Evolutionary conservation across 1,284 basidiomycete species (phyloP), one percentile per base, ranked within the genome.

Genomic region (Ustilago esculenta): DNA sequence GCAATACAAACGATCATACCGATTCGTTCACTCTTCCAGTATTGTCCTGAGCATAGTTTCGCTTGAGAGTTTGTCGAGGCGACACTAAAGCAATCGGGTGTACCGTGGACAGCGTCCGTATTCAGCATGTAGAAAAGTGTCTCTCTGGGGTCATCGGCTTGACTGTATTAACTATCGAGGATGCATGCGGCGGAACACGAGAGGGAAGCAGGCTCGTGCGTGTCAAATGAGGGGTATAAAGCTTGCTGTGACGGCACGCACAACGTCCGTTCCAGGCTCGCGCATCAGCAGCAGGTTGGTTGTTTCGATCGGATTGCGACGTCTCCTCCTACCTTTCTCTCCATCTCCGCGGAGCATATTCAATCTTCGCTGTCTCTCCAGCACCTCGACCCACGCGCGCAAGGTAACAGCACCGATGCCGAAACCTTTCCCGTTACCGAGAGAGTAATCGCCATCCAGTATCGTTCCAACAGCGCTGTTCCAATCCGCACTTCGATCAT

Each of bases 391-490:
- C 64, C 64, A 72, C 0, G 55, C 58, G 5, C 48, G 36, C 34
- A 72, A 21, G 9, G 58, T 64, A 15, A 72, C 23, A 1, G 52
- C 59, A 1, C 63, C 69, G 5, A 72, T 46, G 11, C 63, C 69
- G 27, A 67, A 72, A 0, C 69, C 69, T 43, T 37, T 50, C 11
- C 76, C 76, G 6, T 66, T 68, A 0, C 68, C 58, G 1, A 78
- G 40, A 39, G 76, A 63, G 23, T 76, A 76, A 45, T 78, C 72
- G 14, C 76, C 76, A 24, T 72, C 69, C 17, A 69, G 43, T 15
- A 78, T 72, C 0, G 64, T 69, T 8, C 76, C 76, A 5, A 75
- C 30, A 2, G 56, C 52, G 10, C 60, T 35, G 34, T 67, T 67
- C 72, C 65, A 66, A 32, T 68, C 47, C 3, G 60, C 57, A 21